Percentiles rank a stretch among this genome's conserved stretches.
Evolutionary conservation across 2,329 filamentous ascomycete genomes (phyloP).

Genomic region (Colletotrichum phormii): DNA sequence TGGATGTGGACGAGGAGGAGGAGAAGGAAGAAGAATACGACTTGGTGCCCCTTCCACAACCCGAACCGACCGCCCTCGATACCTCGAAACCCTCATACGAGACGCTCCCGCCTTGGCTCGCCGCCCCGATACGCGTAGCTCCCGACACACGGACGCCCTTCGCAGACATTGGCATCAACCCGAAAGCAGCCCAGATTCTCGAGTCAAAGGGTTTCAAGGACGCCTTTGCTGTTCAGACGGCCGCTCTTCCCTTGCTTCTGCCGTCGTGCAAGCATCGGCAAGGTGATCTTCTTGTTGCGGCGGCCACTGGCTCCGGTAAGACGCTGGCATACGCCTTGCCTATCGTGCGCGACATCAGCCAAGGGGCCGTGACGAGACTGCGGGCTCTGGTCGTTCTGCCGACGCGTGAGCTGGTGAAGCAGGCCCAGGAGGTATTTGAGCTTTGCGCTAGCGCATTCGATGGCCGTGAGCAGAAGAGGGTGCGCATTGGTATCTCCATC

Average conservation of each 20-base stretch:
- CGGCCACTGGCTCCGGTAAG: constrained; percentile 95
- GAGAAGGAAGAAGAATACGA: constrained; percentile 69
- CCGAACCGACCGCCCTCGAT: constrained; percentile 68
- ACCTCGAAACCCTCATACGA: constrained; percentile 76
- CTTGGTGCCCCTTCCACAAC: constrained; percentile 85
- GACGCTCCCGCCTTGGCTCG: constrained; percentile 84
- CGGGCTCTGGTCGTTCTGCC: constrained; percentile 88
- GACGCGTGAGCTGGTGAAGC: constrained; percentile 88
- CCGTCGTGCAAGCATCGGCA: constrained; percentile 69
- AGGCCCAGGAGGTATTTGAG: constrained; percentile 84
- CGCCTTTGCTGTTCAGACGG: constrained; percentile 84
- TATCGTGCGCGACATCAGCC: constrained; percentile 80
- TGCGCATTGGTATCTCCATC: constrained; percentile 84
- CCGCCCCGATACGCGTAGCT: constrained; percentile 77
- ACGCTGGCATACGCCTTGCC: constrained; percentile 92
- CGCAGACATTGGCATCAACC: constrained; percentile 69
- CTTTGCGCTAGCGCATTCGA: constrained; percentile 74
- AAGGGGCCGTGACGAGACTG: constrained; percentile 72
- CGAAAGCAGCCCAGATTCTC: constrained; percentile 71
- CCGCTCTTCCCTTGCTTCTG: constrained; percentile 83
- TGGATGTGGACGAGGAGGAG: constrained; percentile 42
- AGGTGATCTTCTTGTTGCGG: constrained; percentile 89
- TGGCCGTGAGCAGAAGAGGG: constrained; percentile 68
- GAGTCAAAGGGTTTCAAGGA: constrained; percentile 75
- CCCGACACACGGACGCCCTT: constrained; percentile 72